Percentiles rank a stretch among this genome's conserved stretches.
These are phyloP conservation scores for Lactarius hengduanensis DNA, from an alignment of 768 basidiomycete species.

Conservation along the genomic window DNA sequence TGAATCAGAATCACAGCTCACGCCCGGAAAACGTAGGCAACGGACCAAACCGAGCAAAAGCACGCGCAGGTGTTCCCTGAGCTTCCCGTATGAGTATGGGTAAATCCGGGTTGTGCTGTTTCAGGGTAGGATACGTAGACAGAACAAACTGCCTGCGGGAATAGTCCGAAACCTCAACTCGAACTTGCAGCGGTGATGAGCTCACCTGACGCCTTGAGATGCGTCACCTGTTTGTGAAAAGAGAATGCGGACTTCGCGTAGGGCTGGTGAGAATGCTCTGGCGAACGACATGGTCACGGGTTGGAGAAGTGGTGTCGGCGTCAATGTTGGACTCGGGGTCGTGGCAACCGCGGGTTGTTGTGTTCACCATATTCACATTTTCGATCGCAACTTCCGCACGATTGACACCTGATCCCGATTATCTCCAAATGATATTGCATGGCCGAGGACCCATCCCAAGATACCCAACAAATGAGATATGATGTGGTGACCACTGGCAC, in stretches of 20 bases:
- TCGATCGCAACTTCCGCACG: slow-evolving; percentile 14
- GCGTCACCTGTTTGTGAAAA: slow-evolving; percentile 75
- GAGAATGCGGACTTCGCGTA: slow-evolving; percentile 78
- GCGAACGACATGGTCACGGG: slow-evolving; percentile 47
- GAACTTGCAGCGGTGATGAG: slow-evolving; percentile 1
- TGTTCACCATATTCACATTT: slow-evolving; percentile 2
- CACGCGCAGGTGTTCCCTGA: slow-evolving; percentile 72
- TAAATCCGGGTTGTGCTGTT: slow-evolving; percentile 83
- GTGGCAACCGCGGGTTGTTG: slow-evolving; percentile 11
- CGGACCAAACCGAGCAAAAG: slow-evolving; percentile 86
- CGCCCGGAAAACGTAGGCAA: slow-evolving; percentile 3
- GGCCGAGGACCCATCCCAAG: background rate
- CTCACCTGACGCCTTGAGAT: slow-evolving; percentile 77
- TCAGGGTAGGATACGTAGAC: slow-evolving; percentile 69
- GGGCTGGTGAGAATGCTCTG: slow-evolving; percentile 70
- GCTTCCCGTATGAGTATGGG: slow-evolving; percentile 83
- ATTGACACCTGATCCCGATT: slow-evolving; percentile 4
- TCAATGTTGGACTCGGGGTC: background rate
- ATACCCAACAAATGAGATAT: background rate
- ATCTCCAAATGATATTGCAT: background rate
- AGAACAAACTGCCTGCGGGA: slow-evolving; percentile 68
- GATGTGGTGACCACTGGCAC: background rate
- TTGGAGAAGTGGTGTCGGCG: background rate
- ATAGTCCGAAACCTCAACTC: slow-evolving; percentile 7
- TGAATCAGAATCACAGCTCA: slow-evolving; percentile 2